phyloP scores from a whole-genome alignment of 495 filamentous ascomycete species.

The Aspergillus homomorphus region DNA sequence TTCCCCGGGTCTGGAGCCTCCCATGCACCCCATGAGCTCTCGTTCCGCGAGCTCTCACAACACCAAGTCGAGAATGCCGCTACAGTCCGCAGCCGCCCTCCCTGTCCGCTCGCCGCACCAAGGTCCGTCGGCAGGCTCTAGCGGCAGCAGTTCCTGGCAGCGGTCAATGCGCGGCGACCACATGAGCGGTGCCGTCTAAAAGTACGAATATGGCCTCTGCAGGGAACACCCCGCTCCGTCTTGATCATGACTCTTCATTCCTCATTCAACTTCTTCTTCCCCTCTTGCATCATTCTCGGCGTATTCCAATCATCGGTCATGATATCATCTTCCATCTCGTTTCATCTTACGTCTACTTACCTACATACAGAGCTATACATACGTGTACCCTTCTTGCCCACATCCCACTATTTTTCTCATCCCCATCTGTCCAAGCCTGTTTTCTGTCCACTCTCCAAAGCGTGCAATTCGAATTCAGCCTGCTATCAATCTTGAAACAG shows the following conservation, averaged over 20 bases:
- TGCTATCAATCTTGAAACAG: background rate
- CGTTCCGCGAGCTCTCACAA: slow-evolving; percentile 42
- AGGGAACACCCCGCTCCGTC: background rate
- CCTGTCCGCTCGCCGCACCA: slow-evolving; percentile 45
- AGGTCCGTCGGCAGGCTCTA: slow-evolving; percentile 40
- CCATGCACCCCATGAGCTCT: slow-evolving; percentile 33
- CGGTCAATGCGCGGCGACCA: slow-evolving; percentile 26
- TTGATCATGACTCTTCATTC: slow-evolving; percentile 4
- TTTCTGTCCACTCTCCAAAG: too few relatives aligned
- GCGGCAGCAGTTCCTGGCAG: slow-evolving; percentile 36
- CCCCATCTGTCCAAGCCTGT: too few relatives aligned
- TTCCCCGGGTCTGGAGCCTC: slow-evolving; percentile 36
- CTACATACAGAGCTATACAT: background rate
- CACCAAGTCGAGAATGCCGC: slow-evolving; percentile 32
- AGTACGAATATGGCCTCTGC: background rate
- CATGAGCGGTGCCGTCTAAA: slow-evolving; percentile 13
- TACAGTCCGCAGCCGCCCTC: slow-evolving; percentile 34
- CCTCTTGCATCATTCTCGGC: background rate
- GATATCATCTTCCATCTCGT: background rate
- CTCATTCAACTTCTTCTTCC: background rate
- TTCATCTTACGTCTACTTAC: background rate
- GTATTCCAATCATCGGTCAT: background rate
- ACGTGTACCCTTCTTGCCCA: background rate
- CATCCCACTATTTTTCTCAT: too few relatives aligned
- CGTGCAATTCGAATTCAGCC: background rate